These are phyloP conservation scores for Lactifluus volemus DNA, from an alignment of 768 basidiomycete species.

Conservation along the genomic window DNA sequence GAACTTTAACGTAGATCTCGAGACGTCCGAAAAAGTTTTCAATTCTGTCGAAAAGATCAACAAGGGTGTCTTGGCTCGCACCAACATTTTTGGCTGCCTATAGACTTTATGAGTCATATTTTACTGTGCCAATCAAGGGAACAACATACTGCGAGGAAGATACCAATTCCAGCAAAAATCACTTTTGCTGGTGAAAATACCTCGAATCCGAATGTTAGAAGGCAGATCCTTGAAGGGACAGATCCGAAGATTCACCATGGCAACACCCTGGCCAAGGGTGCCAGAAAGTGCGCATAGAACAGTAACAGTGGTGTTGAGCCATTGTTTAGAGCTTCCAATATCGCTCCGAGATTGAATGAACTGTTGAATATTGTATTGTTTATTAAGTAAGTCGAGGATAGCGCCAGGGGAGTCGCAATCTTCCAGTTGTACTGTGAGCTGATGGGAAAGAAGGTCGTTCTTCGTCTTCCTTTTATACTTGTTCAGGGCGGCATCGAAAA, in stretches of 20 bases:
- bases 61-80: not conserved
- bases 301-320: no score
- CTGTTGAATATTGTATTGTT: no score
- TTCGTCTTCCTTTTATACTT: no score
- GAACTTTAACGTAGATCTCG: no score
- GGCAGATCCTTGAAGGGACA: not conserved
- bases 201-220: not conserved
- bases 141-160: not conserved
- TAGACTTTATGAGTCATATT: not conserved
- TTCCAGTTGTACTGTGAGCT: no score
- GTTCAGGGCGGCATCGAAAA: not conserved
- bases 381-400: no score
- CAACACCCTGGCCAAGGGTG: not conserved
- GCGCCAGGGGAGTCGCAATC: no score
- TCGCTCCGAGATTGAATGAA: no score
- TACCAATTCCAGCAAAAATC: not conserved
- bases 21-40: not conserved
- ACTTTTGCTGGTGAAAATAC: not conserved
- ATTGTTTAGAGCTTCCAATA: no score
- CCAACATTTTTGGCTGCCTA: not conserved
- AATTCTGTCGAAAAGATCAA: not conserved
- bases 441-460: no score
- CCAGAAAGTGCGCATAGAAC: no score
- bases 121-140: no score
- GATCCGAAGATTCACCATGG: not conserved